A percentile compares a stretch with the other conserved stretches of the same genome.
These are phyloP conservation scores for Penicillium arizonense DNA, from an alignment of 495 filamentous ascomycete genomes.

Conservation along the genomic window DNA sequence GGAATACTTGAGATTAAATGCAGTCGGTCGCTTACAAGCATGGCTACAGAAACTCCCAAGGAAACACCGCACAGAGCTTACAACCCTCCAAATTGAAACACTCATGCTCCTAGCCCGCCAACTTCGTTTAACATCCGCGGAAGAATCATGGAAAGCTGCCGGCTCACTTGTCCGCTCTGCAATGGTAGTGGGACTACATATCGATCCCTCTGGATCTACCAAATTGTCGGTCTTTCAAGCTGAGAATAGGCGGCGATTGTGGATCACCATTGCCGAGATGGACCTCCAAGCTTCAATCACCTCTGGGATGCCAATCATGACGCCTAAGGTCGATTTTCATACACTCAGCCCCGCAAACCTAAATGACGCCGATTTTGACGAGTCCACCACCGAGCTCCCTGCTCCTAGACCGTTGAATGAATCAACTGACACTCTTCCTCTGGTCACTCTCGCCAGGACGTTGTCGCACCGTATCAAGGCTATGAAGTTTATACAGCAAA, in stretches of 20 bases:
- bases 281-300: constrained; percentile 39
- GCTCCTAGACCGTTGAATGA: constrained; percentile 21
- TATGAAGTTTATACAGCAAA: constrained; percentile 10
- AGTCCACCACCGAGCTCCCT: constrained; percentile 30
- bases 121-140: constrained; percentile 36
- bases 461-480: constrained; percentile 16
- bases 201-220: constrained; percentile 39
- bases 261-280: constrained; percentile 45
- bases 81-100: constrained; percentile 21
- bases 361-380: constrained; percentile 41
- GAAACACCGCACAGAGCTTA: constrained; percentile 40
- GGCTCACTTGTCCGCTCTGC: constrained; percentile 55
- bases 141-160: constrained; percentile 54
- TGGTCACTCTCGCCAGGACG: constrained; percentile 15
- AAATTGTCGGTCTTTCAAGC: constrained; percentile 29
- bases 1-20: constrained; percentile 28
- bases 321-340: constrained; percentile 26
- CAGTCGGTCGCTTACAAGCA: constrained; percentile 18
- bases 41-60: constrained; percentile 35
- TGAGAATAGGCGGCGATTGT: constrained; percentile 40
- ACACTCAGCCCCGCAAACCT: constrained; percentile 30
- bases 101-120: constrained; percentile 45
- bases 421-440: constrained; percentile 22
- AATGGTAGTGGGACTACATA: constrained; percentile 60
- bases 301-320: constrained; percentile 38